Evolutionary conservation across 495 filamentous ascomycete genomes (phyloP), one percentile per base, ranked within the genome.

Genomic region (Delitschia confertaspora): DNA sequence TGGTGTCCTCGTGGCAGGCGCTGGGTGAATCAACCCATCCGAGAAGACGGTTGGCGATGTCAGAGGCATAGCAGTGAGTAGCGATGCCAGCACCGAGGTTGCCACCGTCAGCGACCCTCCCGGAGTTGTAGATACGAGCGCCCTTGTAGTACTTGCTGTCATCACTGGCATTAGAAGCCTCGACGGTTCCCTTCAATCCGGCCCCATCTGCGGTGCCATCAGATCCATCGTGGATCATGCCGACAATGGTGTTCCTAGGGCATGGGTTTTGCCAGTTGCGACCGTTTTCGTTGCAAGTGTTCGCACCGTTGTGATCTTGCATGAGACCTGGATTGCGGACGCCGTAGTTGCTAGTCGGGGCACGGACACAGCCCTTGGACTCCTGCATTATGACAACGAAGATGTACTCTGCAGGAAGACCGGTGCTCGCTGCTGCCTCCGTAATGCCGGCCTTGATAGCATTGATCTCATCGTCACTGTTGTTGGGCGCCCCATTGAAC

Each of bases 391-490:
- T 52, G 39, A 75, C 61, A 38, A 57, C 58, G 24, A 68, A 54
- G 44, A 69, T 61, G 47, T 60, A 65, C 35, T 60, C 59, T 16
- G 33, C 32, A 44, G 75, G 69, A 16, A 78, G 54, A 11, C 62
- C 59, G 16, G 68, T 61, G 4, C 50, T 49, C 2, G 22, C 18
- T 9, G 71, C 57, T 9, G 74, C 61, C 10, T 47, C 35, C 20
- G 63, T 14, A 53, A 89, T 87, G 44, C 73, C 75, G 45, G 86
- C 83, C 55, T 94, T 85, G 47, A 95, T 94, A 29, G 85, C 80
- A 52, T 88, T 83, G 23, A 89, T 85, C 59, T 96, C 89, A 20
- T 87, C 74, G 53, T 89, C 83, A 33, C 63, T 60, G 56, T 69
- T 66, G 55, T 73, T 54, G 9, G 55, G 26, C 11, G 57, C 54